These are phyloP conservation scores for Beauveria varroae DNA, from an alignment of 2,329 filamentous ascomycete species.

Conservation along the genomic window DNA sequence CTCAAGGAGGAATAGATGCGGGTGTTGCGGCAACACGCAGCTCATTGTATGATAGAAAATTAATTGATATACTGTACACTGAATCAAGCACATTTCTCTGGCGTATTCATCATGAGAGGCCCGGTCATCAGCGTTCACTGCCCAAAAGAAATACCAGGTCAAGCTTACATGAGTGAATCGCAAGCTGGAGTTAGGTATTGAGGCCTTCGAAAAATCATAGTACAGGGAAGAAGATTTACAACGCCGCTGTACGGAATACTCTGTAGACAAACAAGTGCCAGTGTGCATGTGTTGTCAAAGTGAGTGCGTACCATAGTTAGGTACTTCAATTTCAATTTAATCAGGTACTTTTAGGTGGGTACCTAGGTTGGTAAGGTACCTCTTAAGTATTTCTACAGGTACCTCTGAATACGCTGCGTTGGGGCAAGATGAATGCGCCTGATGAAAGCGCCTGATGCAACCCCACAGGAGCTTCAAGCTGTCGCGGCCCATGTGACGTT, in stretches of 20 bases:
- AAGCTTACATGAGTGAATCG: too few species aligned
- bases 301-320: background rate
- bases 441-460: conserved; percentile 1
- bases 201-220: too few species aligned
- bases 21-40: background rate
- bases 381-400: background rate
- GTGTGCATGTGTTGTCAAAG: background rate
- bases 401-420: background rate
- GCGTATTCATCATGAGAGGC: background rate
- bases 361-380: background rate
- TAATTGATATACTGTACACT: background rate
- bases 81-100: background rate
- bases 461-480: conserved; percentile 11
- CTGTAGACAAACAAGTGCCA: too few species aligned
- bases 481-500: conserved; percentile 1
- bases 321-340: too few species aligned
- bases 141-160: too few species aligned
- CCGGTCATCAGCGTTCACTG: too few species aligned
- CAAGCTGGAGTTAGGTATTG: too few species aligned
- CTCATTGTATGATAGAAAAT: background rate
- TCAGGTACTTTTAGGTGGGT: too few species aligned
- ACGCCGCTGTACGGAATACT: too few species aligned
- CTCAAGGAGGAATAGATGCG: conserved; percentile 54
- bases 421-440: background rate
- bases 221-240: too few species aligned